Conservation (phyloP, 129 eudicot genomes). For the Chrysanthemum seticuspe region DNA sequence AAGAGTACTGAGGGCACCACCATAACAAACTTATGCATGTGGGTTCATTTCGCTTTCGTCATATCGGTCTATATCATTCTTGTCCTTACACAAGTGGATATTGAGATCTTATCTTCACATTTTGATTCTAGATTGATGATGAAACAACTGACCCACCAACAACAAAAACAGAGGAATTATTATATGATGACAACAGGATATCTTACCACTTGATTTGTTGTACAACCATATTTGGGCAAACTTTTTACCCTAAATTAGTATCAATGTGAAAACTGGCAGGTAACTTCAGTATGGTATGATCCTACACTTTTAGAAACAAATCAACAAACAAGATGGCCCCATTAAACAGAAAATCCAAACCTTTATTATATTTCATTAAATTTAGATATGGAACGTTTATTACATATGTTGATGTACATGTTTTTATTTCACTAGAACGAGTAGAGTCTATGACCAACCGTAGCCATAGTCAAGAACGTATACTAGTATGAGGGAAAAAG, state of each 20-base stretch:
- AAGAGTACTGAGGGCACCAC: constrained; percentile 32
- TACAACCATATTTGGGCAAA: constrained; percentile 32
- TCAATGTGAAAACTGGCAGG: constrained; percentile 29
- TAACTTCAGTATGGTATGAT: constrained; percentile 29
- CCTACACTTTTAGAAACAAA: constrained; percentile 28
- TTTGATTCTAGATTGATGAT: constrained; percentile 35
- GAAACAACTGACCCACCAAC: constrained; percentile 36
- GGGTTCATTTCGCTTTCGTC: constrained; percentile 29
- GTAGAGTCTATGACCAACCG: constrained; percentile 63
- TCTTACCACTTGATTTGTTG: constrained; percentile 43
- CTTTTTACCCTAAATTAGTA: constrained; percentile 32
- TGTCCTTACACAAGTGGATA: constrained; percentile 36
- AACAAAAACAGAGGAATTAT: constrained; percentile 30
- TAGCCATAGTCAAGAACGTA: constrained; percentile 79
- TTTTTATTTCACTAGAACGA: constrained; percentile 22
- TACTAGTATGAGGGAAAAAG: constrained; percentile 70
- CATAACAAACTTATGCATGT: constrained; percentile 41
- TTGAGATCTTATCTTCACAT: constrained; percentile 38
- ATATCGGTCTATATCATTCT: constrained; percentile 19
- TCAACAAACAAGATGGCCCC: constrained; percentile 29
- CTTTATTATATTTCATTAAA: not conserved
- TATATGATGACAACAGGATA: constrained; percentile 39
- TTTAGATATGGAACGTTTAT: not conserved
- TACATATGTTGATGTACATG: constrained; percentile 6
- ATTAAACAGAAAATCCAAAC: not conserved